These are phyloP conservation scores for Termitomyces heimii DNA, from an alignment of 768 basidiomycete genomes.

Conservation along the genomic window DNA sequence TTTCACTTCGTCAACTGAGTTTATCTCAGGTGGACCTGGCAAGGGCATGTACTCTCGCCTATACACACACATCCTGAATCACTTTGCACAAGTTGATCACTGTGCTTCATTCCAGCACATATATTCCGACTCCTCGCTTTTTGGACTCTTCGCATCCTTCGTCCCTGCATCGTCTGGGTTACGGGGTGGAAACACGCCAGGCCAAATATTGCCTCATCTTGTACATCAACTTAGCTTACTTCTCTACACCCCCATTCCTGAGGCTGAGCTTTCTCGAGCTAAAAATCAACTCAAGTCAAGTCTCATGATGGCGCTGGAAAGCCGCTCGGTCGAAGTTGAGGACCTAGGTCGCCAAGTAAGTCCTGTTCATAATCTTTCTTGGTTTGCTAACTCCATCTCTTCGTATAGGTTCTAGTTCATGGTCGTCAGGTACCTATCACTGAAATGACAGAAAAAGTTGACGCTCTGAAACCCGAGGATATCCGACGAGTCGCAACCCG, in stretches of 20 bases:
- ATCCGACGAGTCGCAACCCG: slow-evolving; percentile 72
- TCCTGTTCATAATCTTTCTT: background rate
- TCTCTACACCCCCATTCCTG: slow-evolving; percentile 61
- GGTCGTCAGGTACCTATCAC: slow-evolving; percentile 78
- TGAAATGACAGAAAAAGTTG: slow-evolving; percentile 89
- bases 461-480: slow-evolving; percentile 63
- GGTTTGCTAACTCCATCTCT: background rate
- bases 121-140: slow-evolving; percentile 90
- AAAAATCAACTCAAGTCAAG: slow-evolving; percentile 94
- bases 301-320: slow-evolving; percentile 93
- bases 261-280: slow-evolving; percentile 72
- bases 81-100: slow-evolving; percentile 89
- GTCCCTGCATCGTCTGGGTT: slow-evolving; percentile 54
- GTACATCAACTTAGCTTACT: slow-evolving; percentile 84
- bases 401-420: slow-evolving; percentile 70
- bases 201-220: slow-evolving; percentile 76
- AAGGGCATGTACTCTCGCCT: slow-evolving; percentile 99
- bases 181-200: slow-evolving; percentile 56
- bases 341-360: slow-evolving; percentile 85
- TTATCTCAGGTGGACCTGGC: slow-evolving; percentile 75
- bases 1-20: background rate
- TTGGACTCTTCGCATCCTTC: slow-evolving; percentile 87
- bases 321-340: slow-evolving; percentile 77
- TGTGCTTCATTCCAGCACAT: slow-evolving; percentile 98
- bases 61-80: slow-evolving; percentile 94